Evolutionary conservation across 129 eudicot species (phyloP).

Genomic region (Helichrysum umbraculigerum): DNA sequence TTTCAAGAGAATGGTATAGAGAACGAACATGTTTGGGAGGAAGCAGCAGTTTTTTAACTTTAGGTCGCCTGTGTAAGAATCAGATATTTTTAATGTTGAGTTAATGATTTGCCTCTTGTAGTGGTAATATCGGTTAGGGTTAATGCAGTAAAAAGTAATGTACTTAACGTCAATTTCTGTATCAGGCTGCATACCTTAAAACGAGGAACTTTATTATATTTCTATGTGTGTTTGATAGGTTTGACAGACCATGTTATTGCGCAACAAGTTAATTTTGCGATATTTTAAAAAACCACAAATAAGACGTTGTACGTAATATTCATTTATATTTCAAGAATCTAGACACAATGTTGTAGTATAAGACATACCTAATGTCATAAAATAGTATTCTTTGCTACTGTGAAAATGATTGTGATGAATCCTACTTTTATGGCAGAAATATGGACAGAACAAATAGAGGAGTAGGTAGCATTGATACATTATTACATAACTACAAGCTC

Average conservation of each 20-base stretch:
- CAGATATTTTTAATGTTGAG: not conserved
- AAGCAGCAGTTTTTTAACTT: not conserved
- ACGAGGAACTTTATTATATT: not conserved
- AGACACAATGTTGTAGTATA: not conserved
- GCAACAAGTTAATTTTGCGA: not conserved
- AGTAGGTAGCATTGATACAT: slow-evolving; percentile 40
- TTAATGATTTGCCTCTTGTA: not conserved
- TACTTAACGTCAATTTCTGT: not conserved
- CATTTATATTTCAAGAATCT: not conserved
- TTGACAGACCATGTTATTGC: not conserved
- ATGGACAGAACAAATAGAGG: slow-evolving; percentile 57
- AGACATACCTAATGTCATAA: not conserved
- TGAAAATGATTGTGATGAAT: slow-evolving; percentile 3
- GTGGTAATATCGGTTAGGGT: not conserved
- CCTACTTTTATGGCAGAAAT: slow-evolving; percentile 39
- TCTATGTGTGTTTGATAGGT: not conserved
- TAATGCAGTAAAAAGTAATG: not conserved
- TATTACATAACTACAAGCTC: slow-evolving; percentile 57
- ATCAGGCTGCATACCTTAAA: not conserved
- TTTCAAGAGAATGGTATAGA: not conserved
- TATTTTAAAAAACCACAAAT: not conserved
- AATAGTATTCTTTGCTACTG: not conserved
- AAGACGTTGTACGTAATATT: not conserved
- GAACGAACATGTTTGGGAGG: slow-evolving; percentile 10
- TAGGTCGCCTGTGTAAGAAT: not conserved